phyloP scores from a whole-genome alignment of 2,329 filamentous ascomycete genomes.

The Leptographium wingfieldii region DNA sequence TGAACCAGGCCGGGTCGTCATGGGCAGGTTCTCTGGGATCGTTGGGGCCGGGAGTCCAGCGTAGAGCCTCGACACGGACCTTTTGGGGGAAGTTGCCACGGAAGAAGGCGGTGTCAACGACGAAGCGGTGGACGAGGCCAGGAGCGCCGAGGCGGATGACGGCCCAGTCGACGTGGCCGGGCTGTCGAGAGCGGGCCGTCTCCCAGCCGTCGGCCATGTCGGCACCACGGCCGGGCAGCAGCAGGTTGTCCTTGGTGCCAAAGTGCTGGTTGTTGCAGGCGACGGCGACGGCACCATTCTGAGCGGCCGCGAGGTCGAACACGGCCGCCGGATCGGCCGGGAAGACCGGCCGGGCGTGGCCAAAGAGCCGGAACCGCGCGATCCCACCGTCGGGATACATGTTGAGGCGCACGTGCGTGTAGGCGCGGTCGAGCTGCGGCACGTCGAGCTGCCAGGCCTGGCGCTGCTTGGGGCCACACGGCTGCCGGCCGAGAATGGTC shows the following conservation, averaged over 20 bases:
- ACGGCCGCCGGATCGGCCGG: constrained; percentile 51
- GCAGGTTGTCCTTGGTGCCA: constrained; percentile 46
- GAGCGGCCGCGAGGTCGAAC: constrained; percentile 64
- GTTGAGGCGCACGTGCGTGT: constrained; percentile 67
- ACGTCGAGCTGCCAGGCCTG: constrained; percentile 58
- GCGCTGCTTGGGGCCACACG: constrained; percentile 61
- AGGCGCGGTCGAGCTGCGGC: constrained; percentile 46
- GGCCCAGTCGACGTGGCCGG: constrained; percentile 68
- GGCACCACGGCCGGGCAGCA: constrained; percentile 34
- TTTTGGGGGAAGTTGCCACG: constrained; percentile 74
- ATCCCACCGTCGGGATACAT: constrained; percentile 85
- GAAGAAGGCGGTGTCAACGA: constrained; percentile 75
- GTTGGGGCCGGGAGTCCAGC: constrained; percentile 38
- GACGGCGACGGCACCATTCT: constrained; percentile 65
- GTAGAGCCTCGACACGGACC: constrained; percentile 52
- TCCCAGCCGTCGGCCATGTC: constrained; percentile 90
- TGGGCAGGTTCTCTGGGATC: constrained; percentile 38
- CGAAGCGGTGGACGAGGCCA: constrained; percentile 50
- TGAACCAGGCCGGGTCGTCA: constrained; percentile 49
- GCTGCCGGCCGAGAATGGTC: constrained; percentile 53
- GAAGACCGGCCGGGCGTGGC: constrained; percentile 64
- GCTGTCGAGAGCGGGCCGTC: constrained; percentile 60
- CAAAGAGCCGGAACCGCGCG: constrained; percentile 66
- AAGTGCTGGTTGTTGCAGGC: constrained; percentile 77
- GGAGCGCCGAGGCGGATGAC: constrained; percentile 60